Conservation (phyloP, 2,329 filamentous ascomycete genomes). For the Lasiodiplodia gonubiensis region DNA sequence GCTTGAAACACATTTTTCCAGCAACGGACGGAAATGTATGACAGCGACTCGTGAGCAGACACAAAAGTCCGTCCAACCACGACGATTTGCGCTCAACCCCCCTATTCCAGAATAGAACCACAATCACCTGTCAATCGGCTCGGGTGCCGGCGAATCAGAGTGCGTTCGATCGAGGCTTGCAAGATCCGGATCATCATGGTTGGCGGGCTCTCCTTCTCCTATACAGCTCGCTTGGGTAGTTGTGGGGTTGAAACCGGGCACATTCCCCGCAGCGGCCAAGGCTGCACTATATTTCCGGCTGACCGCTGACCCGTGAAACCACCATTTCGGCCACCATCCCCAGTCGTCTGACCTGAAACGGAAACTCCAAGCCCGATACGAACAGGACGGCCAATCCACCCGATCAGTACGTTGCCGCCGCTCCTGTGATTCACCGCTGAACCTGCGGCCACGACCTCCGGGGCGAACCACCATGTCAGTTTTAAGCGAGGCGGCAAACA, state of each 20-base stretch:
- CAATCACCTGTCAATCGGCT: too few species aligned
- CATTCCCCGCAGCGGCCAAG: too few species aligned
- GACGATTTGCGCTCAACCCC: too few species aligned
- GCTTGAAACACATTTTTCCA: too few species aligned
- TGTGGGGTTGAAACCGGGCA: background rate
- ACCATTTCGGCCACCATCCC: background rate
- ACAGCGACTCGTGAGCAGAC: too few species aligned
- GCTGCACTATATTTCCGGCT: conserved; percentile 5
- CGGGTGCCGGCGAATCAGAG: too few species aligned
- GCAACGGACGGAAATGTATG: too few species aligned
- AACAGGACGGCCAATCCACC: background rate
- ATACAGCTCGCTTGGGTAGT: background rate
- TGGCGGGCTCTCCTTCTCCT: background rate
- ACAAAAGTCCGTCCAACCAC: too few species aligned
- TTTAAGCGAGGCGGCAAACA: background rate
- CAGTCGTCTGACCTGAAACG: background rate
- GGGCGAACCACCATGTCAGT: too few species aligned
- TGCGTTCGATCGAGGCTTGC: too few species aligned
- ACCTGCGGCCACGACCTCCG: background rate
- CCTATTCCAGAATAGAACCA: too few species aligned
- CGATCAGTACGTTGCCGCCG: background rate
- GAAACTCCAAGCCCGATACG: conserved; percentile 5
- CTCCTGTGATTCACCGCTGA: accelerated
- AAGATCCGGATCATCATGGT: too few species aligned
- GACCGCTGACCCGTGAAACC: background rate